Conservation (phyloP, 2,329 filamentous ascomycete species). For the Botrytis squamosa region DNA sequence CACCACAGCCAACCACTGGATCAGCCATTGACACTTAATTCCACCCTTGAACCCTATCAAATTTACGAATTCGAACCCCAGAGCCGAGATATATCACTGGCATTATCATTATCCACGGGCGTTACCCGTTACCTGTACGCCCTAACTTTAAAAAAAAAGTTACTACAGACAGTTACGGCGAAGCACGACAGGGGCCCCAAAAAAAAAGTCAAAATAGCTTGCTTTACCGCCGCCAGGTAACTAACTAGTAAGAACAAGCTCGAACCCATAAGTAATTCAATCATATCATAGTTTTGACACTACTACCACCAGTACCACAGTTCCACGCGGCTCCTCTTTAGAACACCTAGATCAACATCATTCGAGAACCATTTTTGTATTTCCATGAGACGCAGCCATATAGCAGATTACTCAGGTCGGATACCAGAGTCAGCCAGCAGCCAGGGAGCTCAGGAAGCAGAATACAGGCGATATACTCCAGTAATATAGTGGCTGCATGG, state of each 20-base stretch:
- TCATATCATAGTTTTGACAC: constrained; percentile 6
- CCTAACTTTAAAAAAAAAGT: neutral
- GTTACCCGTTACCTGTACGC: constrained; percentile 7
- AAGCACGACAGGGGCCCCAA: constrained; percentile 1
- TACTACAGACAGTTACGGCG: constrained; percentile 6
- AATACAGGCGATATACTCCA: neutral
- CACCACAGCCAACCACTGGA: neutral
- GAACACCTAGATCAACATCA: constrained; percentile 2
- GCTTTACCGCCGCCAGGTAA: constrained; percentile 16
- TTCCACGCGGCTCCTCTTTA: neutral
- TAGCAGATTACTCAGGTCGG: constrained; percentile 3
- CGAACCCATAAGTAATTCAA: neutral
- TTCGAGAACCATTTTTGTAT: neutral
- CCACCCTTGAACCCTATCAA: neutral
- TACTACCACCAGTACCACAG: neutral
- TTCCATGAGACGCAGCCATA: neutral
- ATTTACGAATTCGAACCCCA: neutral
- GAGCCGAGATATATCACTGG: constrained; percentile 6
- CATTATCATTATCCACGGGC: neutral
- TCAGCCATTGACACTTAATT: neutral
- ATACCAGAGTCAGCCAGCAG: neutral
- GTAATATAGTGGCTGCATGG: constrained; percentile 4
- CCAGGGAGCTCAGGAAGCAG: neutral
- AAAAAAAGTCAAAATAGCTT: constrained; percentile 20
- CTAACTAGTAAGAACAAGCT: constrained; percentile 6